phyloP scores from a whole-genome alignment of 2,329 filamentous ascomycete genomes.

The Aspergillus brasiliensis region DNA sequence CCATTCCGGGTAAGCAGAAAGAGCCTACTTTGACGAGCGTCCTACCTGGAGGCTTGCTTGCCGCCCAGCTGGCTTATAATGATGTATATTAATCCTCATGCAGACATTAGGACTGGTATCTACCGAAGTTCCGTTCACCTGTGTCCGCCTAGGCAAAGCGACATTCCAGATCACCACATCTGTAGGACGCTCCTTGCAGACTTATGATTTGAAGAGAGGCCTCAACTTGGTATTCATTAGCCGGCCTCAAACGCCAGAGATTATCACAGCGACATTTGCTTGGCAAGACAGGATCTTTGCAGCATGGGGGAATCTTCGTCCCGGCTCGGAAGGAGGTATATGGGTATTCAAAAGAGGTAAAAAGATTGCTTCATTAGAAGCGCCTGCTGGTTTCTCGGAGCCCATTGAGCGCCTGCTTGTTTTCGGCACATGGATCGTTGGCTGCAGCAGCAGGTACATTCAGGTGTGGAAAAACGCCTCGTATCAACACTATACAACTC shows the following conservation, averaged over 20 bases:
- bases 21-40: constrained; percentile 32
- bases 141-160: constrained; percentile 84
- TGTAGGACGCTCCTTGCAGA: constrained; percentile 85
- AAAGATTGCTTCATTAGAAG: constrained; percentile 73
- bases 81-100: constrained; percentile 8
- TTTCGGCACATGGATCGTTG: constrained; percentile 90
- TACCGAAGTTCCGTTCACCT: constrained; percentile 90
- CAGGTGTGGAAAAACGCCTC: constrained; percentile 86
- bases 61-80: not conserved
- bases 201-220: constrained; percentile 88
- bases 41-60: not conserved
- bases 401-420: constrained; percentile 76
- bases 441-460: constrained; percentile 71
- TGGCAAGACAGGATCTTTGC: constrained; percentile 87
- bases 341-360: constrained; percentile 94
- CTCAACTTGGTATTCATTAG: constrained; percentile 93
- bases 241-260: constrained; percentile 79
- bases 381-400: constrained; percentile 64
- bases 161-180: constrained; percentile 98
- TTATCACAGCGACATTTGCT: constrained; percentile 82
- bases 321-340: constrained; percentile 60
- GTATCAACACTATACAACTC: constrained; percentile 86
- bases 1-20: constrained; percentile 72
- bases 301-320: constrained; percentile 72
- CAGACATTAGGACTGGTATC: constrained; percentile 93